Conservation (phyloP, 331 rosid genomes). For the Arachis monticola region DNA sequence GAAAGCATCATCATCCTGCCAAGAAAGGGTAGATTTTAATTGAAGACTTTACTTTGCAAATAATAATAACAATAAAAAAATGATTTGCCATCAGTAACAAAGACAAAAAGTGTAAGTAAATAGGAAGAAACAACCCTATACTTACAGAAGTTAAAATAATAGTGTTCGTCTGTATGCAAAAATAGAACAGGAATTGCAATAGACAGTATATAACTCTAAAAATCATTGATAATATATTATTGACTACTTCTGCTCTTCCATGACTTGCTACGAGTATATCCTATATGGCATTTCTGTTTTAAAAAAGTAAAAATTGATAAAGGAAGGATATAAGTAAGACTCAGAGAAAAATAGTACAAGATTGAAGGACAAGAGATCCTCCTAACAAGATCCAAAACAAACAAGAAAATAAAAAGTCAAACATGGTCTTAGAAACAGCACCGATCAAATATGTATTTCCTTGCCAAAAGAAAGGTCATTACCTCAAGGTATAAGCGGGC, state of each 20-base stretch:
- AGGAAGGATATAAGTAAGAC: too few species aligned
- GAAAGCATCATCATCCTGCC: constrained; percentile 95
- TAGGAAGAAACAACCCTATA: background rate
- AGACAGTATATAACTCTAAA: constrained; percentile 7
- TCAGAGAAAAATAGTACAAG: too few species aligned
- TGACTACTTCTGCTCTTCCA: background rate
- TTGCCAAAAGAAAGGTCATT: constrained; percentile 27
- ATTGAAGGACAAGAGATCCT: too few species aligned
- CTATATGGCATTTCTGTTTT: too few species aligned
- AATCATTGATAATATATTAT: background rate
- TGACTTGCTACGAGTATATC: constrained; percentile 20
- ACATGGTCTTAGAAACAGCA: constrained; percentile 12
- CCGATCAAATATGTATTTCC: constrained; percentile 26
- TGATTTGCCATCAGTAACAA: constrained; percentile 30
- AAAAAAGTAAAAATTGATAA: too few species aligned
- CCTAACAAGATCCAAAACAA: too few species aligned
- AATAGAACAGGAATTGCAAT: background rate
- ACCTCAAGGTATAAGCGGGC: constrained; percentile 98
- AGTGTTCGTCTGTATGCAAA: background rate
- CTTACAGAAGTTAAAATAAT: background rate
- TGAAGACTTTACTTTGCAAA: background rate
- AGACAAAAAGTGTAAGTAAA: background rate
- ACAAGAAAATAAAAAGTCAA: background rate
- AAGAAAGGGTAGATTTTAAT: constrained; percentile 20
- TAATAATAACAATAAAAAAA: background rate